Base-by-base conservation (phyloP, 371 early-diverging fungal species). In the Nematocida sp. region DNA sequence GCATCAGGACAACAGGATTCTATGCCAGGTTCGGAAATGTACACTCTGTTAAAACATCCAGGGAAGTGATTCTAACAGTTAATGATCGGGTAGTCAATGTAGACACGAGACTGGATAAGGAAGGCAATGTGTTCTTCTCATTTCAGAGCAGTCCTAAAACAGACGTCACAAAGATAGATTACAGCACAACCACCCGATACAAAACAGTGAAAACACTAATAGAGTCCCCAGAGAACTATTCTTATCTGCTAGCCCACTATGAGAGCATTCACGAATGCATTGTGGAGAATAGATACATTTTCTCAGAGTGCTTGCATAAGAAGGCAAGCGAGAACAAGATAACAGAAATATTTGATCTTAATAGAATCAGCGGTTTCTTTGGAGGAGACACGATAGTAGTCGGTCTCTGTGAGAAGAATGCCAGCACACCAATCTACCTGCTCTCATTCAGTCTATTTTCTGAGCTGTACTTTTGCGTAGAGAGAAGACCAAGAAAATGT, bases 1-100 rank as follows among this genome's bases (percentile, higher is more conserved):
- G 78, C 4, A 82, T 92, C 31, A 82, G 86, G 9, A 91, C 93
- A 79, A 91, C 94, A 5, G 95, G 95, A 2, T 97, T 95, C 79
- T 95, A 96, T 83, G 93, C 95, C n/a, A 86, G 95, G 38, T 95
- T 97, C 80, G 94, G 96, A 13, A 95, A 94, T 81, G 83, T 96
- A 5, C 89, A 90, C 53, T 86, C 95, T 32, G 85, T 94, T 34
- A 85, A 90, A 35, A 90, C 91, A 32, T 89, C 84, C 23, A 21
- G 67, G 29, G 77, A 89, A 86, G 92, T 94, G 32, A 88, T 90
- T 65, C 85, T 97, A 32, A 85, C 84, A 9, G 89, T 97, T 54
- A 97, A 97, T 85, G 93, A 88, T 49, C 76, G 84, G 86, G 87
- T 17, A 87, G 89, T 74, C 2, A 77, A 76, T 51, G 76, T 83